Evolutionary conservation across 352 stramenopile genomes (phyloP).

Genomic region (Globisporangium solare): DNA sequence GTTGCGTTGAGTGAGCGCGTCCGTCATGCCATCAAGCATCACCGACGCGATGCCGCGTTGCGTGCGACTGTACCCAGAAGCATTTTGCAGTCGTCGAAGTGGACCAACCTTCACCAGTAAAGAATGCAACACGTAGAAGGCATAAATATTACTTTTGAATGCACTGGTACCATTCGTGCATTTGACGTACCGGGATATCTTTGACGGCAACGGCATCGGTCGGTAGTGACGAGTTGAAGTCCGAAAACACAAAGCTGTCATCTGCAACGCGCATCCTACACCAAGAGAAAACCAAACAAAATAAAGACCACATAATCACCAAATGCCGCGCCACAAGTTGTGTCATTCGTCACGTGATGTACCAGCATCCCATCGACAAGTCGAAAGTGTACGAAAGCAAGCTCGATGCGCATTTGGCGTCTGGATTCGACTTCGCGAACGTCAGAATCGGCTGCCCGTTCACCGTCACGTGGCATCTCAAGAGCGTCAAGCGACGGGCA

Average conservation of each 20-base stretch:
- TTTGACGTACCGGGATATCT: slow-evolving; percentile 54
- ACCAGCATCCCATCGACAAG: slow-evolving; percentile 66
- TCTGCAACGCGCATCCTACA: slow-evolving; percentile 81
- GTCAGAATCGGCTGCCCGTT: slow-evolving; percentile 78
- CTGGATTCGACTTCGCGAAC: slow-evolving; percentile 60
- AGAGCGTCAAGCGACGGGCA: slow-evolving; percentile 49
- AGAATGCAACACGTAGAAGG: neutral
- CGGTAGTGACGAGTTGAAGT: slow-evolving; percentile 70
- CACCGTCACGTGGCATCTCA: slow-evolving; percentile 65
- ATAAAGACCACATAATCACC: slow-evolving; percentile 3
- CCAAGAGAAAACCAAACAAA: too few relatives aligned
- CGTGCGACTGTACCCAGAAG: slow-evolving; percentile 65
- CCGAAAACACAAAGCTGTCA: slow-evolving; percentile 82
- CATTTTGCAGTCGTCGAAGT: slow-evolving; percentile 77
- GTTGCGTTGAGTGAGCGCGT: slow-evolving; percentile 72
- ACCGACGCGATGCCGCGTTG: slow-evolving; percentile 59
- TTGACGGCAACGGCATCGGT: slow-evolving; percentile 60
- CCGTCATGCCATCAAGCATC: slow-evolving; percentile 69
- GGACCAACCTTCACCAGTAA: slow-evolving; percentile 43
- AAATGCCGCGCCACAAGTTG: neutral
- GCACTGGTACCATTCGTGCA: neutral
- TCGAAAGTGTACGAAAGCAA: slow-evolving; percentile 83
- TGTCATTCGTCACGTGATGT: slow-evolving; percentile 9
- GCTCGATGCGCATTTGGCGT: slow-evolving; percentile 43
- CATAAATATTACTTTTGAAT: neutral